Conservation (phyloP, 306 rosid species). For the Prunus mira region DNA sequence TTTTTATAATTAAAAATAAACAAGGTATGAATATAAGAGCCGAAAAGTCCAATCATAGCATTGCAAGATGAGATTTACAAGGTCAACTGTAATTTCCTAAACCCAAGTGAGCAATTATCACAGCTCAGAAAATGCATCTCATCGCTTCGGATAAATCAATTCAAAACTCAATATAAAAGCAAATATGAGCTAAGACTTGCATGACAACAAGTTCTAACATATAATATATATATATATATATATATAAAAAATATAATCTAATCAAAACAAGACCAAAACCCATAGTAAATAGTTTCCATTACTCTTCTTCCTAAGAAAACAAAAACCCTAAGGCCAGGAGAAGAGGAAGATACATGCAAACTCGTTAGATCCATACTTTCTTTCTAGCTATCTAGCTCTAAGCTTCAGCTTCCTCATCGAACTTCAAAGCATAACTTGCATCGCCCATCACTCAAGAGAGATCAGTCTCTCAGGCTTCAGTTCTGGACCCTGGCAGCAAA, state of each 20-base stretch:
- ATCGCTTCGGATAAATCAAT: too few species aligned
- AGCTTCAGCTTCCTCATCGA: slow-evolving; percentile 4
- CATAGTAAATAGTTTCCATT: neutral
- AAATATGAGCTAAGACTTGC: too few species aligned
- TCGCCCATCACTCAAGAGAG: too few species aligned
- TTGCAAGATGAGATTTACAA: neutral
- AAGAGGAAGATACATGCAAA: neutral
- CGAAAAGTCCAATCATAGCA: neutral
- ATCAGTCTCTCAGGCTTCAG: neutral
- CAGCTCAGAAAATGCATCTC: neutral
- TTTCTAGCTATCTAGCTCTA: neutral
- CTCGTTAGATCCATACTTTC: neutral
- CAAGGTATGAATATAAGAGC: neutral
- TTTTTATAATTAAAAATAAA: neutral
- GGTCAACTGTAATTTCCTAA: neutral
- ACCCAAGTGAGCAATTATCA: neutral
- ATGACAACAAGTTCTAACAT: too few species aligned
- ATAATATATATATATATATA: too few species aligned
- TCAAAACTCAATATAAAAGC: too few species aligned
- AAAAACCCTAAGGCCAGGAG: neutral
- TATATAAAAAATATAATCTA: neutral
- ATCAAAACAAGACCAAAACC: neutral
- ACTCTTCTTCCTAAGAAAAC: neutral
- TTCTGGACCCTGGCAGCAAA: slow-evolving; percentile 47
- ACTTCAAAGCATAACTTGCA: too few species aligned